phyloP scores from a whole-genome alignment of 306 rosid species.

The Bauhinia variegata region DNA sequence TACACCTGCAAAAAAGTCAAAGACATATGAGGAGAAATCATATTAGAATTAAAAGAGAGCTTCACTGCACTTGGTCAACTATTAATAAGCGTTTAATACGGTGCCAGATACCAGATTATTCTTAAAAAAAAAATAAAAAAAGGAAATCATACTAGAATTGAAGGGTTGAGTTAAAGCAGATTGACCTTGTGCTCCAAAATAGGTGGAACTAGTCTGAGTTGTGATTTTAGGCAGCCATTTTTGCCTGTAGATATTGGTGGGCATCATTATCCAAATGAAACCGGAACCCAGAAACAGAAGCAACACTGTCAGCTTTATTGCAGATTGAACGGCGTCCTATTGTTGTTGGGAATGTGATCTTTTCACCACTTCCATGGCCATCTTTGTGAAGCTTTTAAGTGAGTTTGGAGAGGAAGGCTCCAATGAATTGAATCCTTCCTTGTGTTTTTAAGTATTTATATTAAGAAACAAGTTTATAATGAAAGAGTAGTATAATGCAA shows the following conservation, averaged over 20 bases:
- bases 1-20: conserved; percentile 43
- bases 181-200: conserved; percentile 67
- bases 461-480: too few relatives aligned
- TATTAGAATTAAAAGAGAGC: too few relatives aligned
- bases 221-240: conserved; percentile 43
- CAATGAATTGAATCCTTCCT: too few relatives aligned
- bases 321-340: conserved; percentile 23
- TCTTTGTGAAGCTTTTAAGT: too few relatives aligned
- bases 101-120: too few relatives aligned
- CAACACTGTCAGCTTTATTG: conserved; percentile 46
- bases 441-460: too few relatives aligned
- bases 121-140: too few relatives aligned
- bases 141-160: too few relatives aligned
- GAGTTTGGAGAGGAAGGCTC: too few relatives aligned
- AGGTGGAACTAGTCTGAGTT: conserved; percentile 39
- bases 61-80: too few relatives aligned
- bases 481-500: too few relatives aligned
- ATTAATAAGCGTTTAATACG: too few relatives aligned
- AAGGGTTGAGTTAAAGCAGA: neutral
- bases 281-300: conserved; percentile 50
- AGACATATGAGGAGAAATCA: neutral
- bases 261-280: conserved; percentile 60
- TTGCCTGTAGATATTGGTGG: conserved; percentile 50
- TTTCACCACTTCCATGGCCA: conserved; percentile 31
- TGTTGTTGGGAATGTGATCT: conserved; percentile 35